Conservation (phyloP, 2,329 filamentous ascomycete species). For the Aspergillus unguis region DNA sequence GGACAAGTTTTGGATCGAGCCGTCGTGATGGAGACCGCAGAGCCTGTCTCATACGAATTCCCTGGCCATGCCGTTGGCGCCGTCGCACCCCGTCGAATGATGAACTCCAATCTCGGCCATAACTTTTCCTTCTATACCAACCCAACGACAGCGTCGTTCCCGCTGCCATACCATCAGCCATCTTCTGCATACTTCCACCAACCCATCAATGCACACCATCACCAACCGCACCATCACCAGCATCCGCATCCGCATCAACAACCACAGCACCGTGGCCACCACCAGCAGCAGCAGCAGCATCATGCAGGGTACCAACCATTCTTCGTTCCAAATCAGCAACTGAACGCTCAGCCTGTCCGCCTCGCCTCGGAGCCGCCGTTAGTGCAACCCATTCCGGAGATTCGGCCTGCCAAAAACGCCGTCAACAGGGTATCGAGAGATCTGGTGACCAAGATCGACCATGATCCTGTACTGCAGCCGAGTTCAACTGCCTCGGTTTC, state of each 20-base stretch:
- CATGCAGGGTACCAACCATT: constrained; percentile 34
- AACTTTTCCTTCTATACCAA: constrained; percentile 39
- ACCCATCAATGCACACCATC: constrained; percentile 29
- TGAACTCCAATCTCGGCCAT: constrained; percentile 33
- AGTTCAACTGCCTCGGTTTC: constrained; percentile 7
- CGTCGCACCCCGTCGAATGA: constrained; percentile 36
- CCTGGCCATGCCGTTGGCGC: constrained; percentile 36
- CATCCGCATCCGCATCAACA: constrained; percentile 12
- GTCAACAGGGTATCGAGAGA: constrained; percentile 28
- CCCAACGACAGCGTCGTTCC: constrained; percentile 32
- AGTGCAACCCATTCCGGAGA: constrained; percentile 35
- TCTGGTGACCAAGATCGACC: constrained; percentile 15
- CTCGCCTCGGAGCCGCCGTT: constrained; percentile 29
- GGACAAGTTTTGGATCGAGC: neutral
- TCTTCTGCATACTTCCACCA: constrained; percentile 33
- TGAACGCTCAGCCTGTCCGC: constrained; percentile 27
- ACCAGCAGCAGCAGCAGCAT: constrained; percentile 19
- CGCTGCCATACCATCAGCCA: constrained; percentile 36
- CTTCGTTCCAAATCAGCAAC: constrained; percentile 29
- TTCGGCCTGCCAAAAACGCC: constrained; percentile 38
- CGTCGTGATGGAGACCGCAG: constrained; percentile 38
- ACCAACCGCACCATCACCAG: constrained; percentile 16
- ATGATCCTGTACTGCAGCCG: constrained; percentile 4
- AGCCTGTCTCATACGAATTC: constrained; percentile 41
- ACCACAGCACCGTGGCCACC: constrained; percentile 6